These are phyloP conservation scores for Sphaerulina vaccinii DNA, from an alignment of 2,329 filamentous ascomycete species.

Conservation along the genomic window DNA sequence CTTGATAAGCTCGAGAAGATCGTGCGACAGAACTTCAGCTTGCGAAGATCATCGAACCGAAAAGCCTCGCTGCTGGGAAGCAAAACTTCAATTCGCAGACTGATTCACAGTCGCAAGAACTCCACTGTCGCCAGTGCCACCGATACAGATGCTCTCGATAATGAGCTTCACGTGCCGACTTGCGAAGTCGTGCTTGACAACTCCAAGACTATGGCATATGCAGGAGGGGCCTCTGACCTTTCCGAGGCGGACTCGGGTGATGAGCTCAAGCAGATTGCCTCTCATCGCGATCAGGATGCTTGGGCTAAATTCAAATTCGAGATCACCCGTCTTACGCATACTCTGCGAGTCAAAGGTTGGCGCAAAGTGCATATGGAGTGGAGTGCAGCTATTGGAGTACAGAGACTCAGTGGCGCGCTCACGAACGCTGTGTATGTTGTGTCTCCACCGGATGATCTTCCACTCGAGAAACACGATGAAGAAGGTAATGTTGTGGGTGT, in stretches of 20 bases:
- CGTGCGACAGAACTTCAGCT: constrained; percentile 59
- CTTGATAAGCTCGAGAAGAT: constrained; percentile 81
- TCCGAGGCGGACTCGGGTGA: constrained; percentile 49
- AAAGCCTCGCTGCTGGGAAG: constrained; percentile 24
- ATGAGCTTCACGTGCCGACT: constrained; percentile 77
- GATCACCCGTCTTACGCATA: constrained; percentile 85
- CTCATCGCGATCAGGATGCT: constrained; percentile 51
- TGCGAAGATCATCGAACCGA: constrained; percentile 27
- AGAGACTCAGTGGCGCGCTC: constrained; percentile 82
- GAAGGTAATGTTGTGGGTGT: constrained; percentile 33
- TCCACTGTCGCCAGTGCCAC: constrained; percentile 55
- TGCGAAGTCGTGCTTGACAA: constrained; percentile 88
- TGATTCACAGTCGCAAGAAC: constrained; percentile 38
- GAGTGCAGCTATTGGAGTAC: constrained; percentile 67
- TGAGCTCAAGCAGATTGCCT: constrained; percentile 29
- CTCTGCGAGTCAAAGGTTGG: constrained; percentile 88
- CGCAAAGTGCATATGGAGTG: constrained; percentile 72
- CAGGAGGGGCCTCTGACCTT: constrained; percentile 52
- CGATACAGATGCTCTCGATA: constrained; percentile 81
- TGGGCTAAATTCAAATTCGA: constrained; percentile 91
- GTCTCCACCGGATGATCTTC: constrained; percentile 68
- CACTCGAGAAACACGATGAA: constrained; percentile 38
- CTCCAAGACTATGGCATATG: constrained; percentile 79
- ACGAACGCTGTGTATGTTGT: constrained; percentile 98
- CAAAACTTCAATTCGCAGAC: constrained; percentile 31